Base-by-base conservation (phyloP, 192 early-diverging fungal genomes). In the Chytriomyces hyalinus region DNA sequence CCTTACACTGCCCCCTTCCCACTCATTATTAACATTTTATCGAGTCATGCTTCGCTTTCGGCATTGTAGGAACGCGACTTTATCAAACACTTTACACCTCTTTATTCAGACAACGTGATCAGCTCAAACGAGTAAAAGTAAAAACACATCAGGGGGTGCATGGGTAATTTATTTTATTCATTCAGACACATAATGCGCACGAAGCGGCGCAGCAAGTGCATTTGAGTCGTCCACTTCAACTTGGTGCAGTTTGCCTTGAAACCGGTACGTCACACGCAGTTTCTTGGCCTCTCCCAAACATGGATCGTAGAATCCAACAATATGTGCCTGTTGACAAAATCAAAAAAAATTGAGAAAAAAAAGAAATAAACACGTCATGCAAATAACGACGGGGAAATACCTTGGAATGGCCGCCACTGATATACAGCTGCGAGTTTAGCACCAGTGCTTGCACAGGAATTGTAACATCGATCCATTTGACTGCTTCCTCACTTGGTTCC, bases 261-360 rank as follows among this genome's bases (percentile, higher is more conserved):
- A 99, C 72, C 83, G 82, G 76, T 99, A 99, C 61, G 87, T 91
- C 67, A 99, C 91, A 69, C 86, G 89, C 66, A 99, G 85, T 67
- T 89, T 86, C 81, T 99, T 99, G 20, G 80, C 77, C 67, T 92
- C 92, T 48, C 95, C 96, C 69, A 97, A 89, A 77, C 95, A 95
- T 28, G 97, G 96, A 81, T 99, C 96, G 75, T 94, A 97, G 81
- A 99, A 99, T 4, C 97, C 97, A 46, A 95, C 85, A 73, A 99
- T 85, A 73, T 93, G 92, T 26, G 90, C 85, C 92, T 93, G 78
- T 26, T 26, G 24, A 26, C 49, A 20, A n/a, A n/a, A n/a, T n/a
- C n/a, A n/a, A n/a, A n/a, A n/a, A n/a, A n/a, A n/a, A n/a, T n/a
- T n/a, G n/a, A n/a, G n/a, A n/a, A n/a, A n/a, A 64, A 47, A 2